Base-by-base conservation (phyloP, 164 flowering plant genomes). In the Umbilicus rupestris region DNA sequence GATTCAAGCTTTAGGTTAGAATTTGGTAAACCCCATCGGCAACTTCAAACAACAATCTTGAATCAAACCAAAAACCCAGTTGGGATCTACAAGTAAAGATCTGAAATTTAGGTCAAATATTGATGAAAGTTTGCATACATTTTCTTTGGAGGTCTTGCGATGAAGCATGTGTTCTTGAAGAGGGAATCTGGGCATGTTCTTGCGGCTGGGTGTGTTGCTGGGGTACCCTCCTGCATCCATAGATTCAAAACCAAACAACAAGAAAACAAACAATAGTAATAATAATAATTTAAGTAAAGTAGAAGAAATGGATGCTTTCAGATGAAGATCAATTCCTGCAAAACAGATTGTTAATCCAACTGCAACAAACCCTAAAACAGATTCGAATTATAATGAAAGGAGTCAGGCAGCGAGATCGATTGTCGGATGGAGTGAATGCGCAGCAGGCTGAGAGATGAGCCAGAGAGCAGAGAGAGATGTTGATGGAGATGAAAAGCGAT, bases 191-290 rank as follows among this genome's bases (percentile, higher is more conserved):
- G 68, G 29, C 37, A 24, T 45, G 59, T 46, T 46, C 59, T 29
- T 66, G 42, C n/a, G n/a, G n/a, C 55, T 47, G 31, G 66, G 47
- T 19, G 66, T 30, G 47, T 17, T 39, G 10, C 44, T 39, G n/a
- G 15, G 31, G 60, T 11, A 28, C 28, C 47, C 47, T 44, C 68
- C 68, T 66, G 68, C 68, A 46, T 66, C 68, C 68, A 66, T 66
- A 46, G 39, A 9, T 20, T 30, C 55, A 47, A 30, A 46, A 30
- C 31, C 14, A 33, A 5, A 10, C 29, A 47, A 46, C 19, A 28
- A 8, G 49, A 28, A 31, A 45, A 42, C 0, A 11, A 5, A 47
- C 59, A 66, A 66, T 1, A 49, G 39, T 26, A 35, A 62, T 20
- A 33, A 35, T 12, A 35, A 63, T 63, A 63, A 35, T 12, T 5